Percentiles rank a stretch among this genome's conserved stretches.
These are phyloP conservation scores for Blastocystis sp. DNA, from an alignment of 352 stramenopile genomes.

Conservation along the genomic window DNA sequence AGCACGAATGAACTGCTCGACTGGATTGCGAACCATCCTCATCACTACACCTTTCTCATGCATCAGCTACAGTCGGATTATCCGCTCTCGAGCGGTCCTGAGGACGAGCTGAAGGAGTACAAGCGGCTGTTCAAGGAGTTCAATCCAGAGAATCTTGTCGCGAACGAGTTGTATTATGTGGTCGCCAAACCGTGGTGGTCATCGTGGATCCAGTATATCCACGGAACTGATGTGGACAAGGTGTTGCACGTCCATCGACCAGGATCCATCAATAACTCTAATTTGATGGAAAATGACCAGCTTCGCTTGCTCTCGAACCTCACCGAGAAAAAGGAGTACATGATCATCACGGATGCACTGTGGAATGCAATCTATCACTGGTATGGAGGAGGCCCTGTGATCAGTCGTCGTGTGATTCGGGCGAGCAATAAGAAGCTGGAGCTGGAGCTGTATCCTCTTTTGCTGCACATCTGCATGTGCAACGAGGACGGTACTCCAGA, in stretches of 20 bases:
- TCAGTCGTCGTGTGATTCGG: constrained; percentile 76
- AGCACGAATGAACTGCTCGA: constrained; percentile 24
- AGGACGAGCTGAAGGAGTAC: constrained; percentile 43
- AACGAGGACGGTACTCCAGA: constrained; percentile 63
- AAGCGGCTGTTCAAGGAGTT: constrained; percentile 23
- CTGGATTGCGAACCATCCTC: constrained; percentile 39
- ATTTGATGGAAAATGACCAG: constrained; percentile 16
- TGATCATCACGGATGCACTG: constrained; percentile 77
- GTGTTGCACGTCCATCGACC: constrained; percentile 16
- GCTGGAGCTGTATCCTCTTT: constrained; percentile 65
- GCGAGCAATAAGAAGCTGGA: constrained; percentile 58
- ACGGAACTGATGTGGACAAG: neutral
- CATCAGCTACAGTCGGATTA: neutral
- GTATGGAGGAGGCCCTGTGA: constrained; percentile 81
- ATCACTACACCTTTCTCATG: constrained; percentile 18
- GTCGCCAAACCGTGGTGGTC: constrained; percentile 41
- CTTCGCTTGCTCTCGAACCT: neutral
- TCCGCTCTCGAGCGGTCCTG: neutral
- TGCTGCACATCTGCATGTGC: constrained; percentile 64
- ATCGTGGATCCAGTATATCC: constrained; percentile 53
- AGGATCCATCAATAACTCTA: constrained; percentile 46
- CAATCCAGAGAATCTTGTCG: neutral
- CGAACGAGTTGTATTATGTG: constrained; percentile 42
- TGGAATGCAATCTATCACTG: constrained; percentile 82
- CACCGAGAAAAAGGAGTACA: constrained; percentile 69